Percentiles rank a stretch among this genome's conserved stretches.
These are phyloP conservation scores for Neoascochyta sp. DNA, from an alignment of 2,329 filamentous ascomycete species.

Conservation along the genomic window DNA sequence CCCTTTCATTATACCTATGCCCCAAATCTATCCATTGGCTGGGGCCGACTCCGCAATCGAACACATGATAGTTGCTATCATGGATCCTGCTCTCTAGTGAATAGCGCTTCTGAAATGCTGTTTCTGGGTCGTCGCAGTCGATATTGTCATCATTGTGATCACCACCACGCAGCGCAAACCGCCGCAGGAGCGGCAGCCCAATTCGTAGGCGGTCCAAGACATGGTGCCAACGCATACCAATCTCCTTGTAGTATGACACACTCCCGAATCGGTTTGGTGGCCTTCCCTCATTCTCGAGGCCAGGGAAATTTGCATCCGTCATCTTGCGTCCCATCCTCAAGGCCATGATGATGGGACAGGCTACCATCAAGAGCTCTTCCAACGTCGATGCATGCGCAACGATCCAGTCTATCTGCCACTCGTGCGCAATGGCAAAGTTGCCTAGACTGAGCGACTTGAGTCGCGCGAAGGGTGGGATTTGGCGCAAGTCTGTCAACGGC, in stretches of 20 bases:
- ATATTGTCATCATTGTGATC: constrained; percentile 1
- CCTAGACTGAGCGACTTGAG: constrained; percentile 43
- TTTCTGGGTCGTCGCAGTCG: background rate
- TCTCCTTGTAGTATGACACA: constrained; percentile 1
- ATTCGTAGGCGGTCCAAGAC: constrained; percentile 7
- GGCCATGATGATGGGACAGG: constrained; percentile 39
- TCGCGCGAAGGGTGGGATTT: constrained; percentile 38
- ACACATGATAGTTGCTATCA: background rate
- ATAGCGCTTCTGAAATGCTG: constrained; percentile 10
- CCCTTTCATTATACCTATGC: too few species aligned
- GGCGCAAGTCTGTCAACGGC: constrained; percentile 37
- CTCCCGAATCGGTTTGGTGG: background rate
- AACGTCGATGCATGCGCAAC: constrained; percentile 39
- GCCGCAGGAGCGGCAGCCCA: constrained; percentile 5
- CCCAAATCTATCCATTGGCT: too few species aligned
- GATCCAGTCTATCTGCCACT: constrained; percentile 50
- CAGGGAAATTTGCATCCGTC: constrained; percentile 1
- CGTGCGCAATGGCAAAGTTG: constrained; percentile 43
- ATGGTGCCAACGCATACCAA: constrained; percentile 12
- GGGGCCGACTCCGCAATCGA: background rate
- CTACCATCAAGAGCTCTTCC: constrained; percentile 43
- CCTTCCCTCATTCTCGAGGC: background rate
- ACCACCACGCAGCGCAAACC: constrained; percentile 8
- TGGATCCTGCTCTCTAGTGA: constrained; percentile 1
- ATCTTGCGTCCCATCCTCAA: constrained; percentile 3